A percentile compares a stretch with the other conserved stretches of the same genome.
These are phyloP conservation scores for Pichia ethanolica DNA, from an alignment of 805 yeast species.

Conservation along the genomic window DNA sequence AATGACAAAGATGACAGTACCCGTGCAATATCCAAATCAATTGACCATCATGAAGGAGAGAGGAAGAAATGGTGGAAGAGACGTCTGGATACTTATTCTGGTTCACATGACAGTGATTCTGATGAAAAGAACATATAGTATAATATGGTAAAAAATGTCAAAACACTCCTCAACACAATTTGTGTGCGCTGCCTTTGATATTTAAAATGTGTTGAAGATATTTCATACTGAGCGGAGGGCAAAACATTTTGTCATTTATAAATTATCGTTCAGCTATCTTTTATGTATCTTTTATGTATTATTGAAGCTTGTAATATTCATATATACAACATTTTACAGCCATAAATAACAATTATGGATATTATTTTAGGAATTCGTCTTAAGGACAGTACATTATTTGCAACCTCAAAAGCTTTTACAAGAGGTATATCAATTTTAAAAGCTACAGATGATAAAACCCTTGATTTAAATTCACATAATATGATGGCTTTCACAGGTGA, in stretches of 20 bases:
- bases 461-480: slow-evolving; percentile 64
- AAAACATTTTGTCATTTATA: no score
- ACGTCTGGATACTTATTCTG: slow-evolving; percentile 31
- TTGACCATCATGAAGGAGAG: slow-evolving; percentile 28
- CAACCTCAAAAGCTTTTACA: slow-evolving; percentile 92
- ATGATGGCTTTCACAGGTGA: slow-evolving; percentile 91
- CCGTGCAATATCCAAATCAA: no score
- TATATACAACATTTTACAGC: background rate
- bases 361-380: slow-evolving; percentile 81
- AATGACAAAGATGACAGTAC: no score
- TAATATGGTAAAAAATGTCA: no score
- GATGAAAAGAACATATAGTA: no score
- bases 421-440: slow-evolving; percentile 82
- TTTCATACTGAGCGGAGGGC: no score
- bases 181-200: no score
- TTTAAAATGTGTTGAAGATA: no score
- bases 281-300: no score
- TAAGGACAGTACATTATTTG: slow-evolving; percentile 72
- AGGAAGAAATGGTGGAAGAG: slow-evolving; percentile 40
- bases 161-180: no score
- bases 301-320: no score
- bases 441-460: slow-evolving; percentile 73
- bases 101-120: background rate
- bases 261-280: no score
- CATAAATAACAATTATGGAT: slow-evolving; percentile 51